Percentiles rank a stretch among this genome's conserved stretches.
phyloP scores from a whole-genome alignment of 2,329 filamentous ascomycete genomes.

The Nemania serpens region DNA sequence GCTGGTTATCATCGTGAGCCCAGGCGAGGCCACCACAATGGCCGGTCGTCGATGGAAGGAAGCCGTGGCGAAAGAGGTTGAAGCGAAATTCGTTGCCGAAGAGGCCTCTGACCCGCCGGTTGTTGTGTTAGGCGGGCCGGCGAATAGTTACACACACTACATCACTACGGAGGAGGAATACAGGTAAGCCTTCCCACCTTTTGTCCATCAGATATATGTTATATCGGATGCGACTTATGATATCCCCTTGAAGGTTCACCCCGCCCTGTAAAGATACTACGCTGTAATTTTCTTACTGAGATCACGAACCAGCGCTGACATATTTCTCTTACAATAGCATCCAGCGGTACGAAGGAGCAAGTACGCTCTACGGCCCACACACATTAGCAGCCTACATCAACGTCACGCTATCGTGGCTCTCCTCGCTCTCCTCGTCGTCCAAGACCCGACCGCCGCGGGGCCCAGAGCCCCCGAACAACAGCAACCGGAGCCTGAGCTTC shows the following conservation, averaged over 20 bases:
- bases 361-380: constrained; percentile 82
- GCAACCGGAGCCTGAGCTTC: constrained; percentile 74
- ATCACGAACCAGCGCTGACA: constrained; percentile 26
- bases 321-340: constrained; percentile 52
- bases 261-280: not conserved
- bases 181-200: constrained; percentile 38
- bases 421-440: constrained; percentile 61
- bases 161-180: constrained; percentile 83
- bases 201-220: not conserved
- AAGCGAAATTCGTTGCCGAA: constrained; percentile 49
- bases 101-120: constrained; percentile 55
- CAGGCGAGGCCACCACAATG: constrained; percentile 93
- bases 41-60: constrained; percentile 83
- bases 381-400: constrained; percentile 88
- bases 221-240: not conserved
- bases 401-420: constrained; percentile 71
- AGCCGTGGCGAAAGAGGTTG: constrained; percentile 63
- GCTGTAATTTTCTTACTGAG: too few relatives aligned
- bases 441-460: constrained; percentile 49
- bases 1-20: constrained; percentile 79
- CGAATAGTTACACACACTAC: constrained; percentile 89
- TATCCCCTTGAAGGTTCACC: too few relatives aligned
- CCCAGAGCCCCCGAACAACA: constrained; percentile 76
- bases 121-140: constrained; percentile 86
- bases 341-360: constrained; percentile 90